phyloP scores from a whole-genome alignment of 1,284 basidiomycete species.

The Tilletia walkeri region DNA sequence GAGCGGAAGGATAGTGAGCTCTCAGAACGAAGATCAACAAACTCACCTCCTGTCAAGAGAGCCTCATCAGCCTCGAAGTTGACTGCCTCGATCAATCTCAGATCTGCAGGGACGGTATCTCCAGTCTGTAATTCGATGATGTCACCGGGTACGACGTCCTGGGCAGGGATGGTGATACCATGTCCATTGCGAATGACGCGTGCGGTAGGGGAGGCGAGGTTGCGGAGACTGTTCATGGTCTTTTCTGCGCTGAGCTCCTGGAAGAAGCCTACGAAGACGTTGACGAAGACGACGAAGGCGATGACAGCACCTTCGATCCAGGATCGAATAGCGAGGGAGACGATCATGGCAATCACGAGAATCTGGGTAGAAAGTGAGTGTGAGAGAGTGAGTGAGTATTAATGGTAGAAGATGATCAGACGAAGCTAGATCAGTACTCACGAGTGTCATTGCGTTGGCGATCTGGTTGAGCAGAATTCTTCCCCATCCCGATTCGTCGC shows the following conservation, averaged over 20 bases:
- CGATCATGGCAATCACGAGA: conserved; percentile 64
- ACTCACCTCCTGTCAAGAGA: conserved; percentile 63
- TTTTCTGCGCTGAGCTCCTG: conserved; percentile 65
- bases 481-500: conserved; percentile 42
- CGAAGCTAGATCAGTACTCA: conserved; percentile 12
- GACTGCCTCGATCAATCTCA: conserved; percentile 51
- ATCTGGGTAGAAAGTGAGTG: conserved; percentile 22
- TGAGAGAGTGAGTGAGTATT: conserved; percentile 11
- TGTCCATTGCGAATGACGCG: conserved; percentile 63
- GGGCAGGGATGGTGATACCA: conserved; percentile 62
- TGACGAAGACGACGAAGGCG: conserved; percentile 64
- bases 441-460: conserved; percentile 54
- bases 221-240: conserved; percentile 64
- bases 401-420: not conserved
- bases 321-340: conserved; percentile 64
- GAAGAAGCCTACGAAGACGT: conserved; percentile 60
- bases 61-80: conserved; percentile 64
- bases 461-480: conserved; percentile 49
- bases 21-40: not conserved
- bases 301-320: conserved; percentile 71
- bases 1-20: not conserved
- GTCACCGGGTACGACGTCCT: conserved; percentile 64
- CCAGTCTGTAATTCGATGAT: conserved; percentile 54
- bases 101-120: conserved; percentile 52
- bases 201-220: conserved; percentile 66